A percentile compares a stretch with the other conserved stretches of the same genome.
These are phyloP conservation scores for Anethum foeniculum DNA, from an alignment of 140 eudicot genomes.

Conservation along the genomic window DNA sequence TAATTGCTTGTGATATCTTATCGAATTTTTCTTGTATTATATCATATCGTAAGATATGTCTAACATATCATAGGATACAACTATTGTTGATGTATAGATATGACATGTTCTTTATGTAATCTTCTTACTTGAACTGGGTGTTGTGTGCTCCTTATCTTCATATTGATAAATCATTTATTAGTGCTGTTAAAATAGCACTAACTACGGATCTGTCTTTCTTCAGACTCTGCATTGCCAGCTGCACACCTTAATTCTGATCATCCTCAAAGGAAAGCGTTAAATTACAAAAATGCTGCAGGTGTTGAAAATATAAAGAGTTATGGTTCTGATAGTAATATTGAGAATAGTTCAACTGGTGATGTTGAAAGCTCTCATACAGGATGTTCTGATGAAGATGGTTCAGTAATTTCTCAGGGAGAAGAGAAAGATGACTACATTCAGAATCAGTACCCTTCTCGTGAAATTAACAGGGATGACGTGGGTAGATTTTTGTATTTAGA, in stretches of 20 bases:
- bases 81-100: neutral
- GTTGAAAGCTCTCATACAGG: conserved; percentile 20
- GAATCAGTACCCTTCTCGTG: conserved; percentile 18
- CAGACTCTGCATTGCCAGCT: conserved; percentile 61
- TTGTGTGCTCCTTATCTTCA: neutral
- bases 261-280: conserved; percentile 16
- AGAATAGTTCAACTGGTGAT: conserved; percentile 20
- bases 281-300: conserved; percentile 16
- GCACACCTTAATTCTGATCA: conserved; percentile 33
- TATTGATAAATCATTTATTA: neutral
- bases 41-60: neutral
- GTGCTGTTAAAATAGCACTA: neutral
- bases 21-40: neutral
- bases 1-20: neutral
- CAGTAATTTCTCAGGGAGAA: conserved; percentile 15
- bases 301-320: conserved; percentile 11
- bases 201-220: neutral
- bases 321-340: conserved; percentile 12
- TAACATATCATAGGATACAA: neutral
- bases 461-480: conserved; percentile 53
- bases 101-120: neutral
- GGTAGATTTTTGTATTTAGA: conserved; percentile 81
- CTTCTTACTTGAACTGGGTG: neutral
- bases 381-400: conserved; percentile 30
- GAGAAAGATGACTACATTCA: conserved; percentile 12